Evolutionary conservation across 768 basidiomycete genomes (phyloP).

Genomic region (Kwoniella sp.): DNA sequence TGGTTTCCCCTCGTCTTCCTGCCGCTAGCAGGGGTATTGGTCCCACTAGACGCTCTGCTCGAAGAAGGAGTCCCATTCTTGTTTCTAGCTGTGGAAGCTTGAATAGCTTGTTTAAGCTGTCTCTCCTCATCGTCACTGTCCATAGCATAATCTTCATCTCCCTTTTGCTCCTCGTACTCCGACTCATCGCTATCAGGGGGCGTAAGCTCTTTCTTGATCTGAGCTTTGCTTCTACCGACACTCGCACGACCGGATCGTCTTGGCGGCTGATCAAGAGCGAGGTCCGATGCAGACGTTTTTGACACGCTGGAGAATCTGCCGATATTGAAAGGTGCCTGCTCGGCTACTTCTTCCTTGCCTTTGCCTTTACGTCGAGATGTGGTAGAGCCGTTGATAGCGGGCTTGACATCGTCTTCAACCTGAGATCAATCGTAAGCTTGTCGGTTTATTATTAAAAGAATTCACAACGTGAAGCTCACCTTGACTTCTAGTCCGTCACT

Average conservation of each 20-base stretch:
- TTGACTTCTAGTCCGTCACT: background rate
- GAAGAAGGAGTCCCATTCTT: slow-evolving; percentile 5
- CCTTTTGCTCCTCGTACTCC: slow-evolving; percentile 21
- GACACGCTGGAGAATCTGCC: slow-evolving; percentile 35
- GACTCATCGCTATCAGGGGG: slow-evolving; percentile 22
- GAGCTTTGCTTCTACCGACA: slow-evolving; percentile 26
- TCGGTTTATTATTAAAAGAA: too few species aligned
- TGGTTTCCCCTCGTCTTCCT: slow-evolving; percentile 16
- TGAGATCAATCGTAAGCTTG: too few species aligned
- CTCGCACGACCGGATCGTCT: slow-evolving; percentile 2
- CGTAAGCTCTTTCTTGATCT: slow-evolving; percentile 19
- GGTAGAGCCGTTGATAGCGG: background rate
- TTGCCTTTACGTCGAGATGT: slow-evolving; percentile 19
- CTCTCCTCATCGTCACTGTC: slow-evolving; percentile 45
- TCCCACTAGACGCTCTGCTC: slow-evolving; percentile 6
- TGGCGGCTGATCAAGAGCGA: slow-evolving; percentile 16
- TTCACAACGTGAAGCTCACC: too few species aligned
- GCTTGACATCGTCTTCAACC: slow-evolving; percentile 9
- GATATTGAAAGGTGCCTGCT: slow-evolving; percentile 43
- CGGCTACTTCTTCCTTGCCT: slow-evolving; percentile 12
- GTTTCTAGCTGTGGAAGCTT: slow-evolving; percentile 23
- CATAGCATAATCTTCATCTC: slow-evolving; percentile 43
- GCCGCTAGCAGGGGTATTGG: slow-evolving; percentile 1
- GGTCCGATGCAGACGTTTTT: slow-evolving; percentile 19
- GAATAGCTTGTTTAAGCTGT: slow-evolving; percentile 35